These are phyloP conservation scores for Wickerhamiella lipophila DNA, from an alignment of 805 yeast species.

Conservation along the genomic window DNA sequence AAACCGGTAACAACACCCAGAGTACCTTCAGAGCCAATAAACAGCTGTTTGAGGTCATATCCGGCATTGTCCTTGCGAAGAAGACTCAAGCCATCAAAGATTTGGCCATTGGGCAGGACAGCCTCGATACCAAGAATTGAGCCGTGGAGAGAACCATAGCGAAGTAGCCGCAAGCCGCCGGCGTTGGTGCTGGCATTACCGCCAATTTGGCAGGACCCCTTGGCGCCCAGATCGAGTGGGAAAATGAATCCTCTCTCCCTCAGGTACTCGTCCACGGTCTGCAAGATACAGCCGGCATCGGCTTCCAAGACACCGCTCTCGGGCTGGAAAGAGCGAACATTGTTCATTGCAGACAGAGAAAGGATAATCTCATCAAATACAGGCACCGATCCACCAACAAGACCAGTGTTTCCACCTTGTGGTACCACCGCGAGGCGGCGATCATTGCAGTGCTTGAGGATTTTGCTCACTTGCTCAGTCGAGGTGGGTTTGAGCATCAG, in stretches of 20 bases:
- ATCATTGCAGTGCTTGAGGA: constrained; percentile 69
- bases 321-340: constrained; percentile 65
- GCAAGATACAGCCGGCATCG: constrained; percentile 83
- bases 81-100: constrained; percentile 65
- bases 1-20: constrained; percentile 83
- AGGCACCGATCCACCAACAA: constrained; percentile 89
- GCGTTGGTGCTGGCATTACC: constrained; percentile 96
- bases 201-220: constrained; percentile 91
- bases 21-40: constrained; percentile 89
- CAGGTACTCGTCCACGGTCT: constrained; percentile 64
- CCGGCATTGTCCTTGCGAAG: constrained; percentile 93
- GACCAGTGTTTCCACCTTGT: constrained; percentile 93
- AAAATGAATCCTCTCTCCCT: constrained; percentile 78
- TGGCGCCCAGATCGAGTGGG: constrained; percentile 89
- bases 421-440: constrained; percentile 76
- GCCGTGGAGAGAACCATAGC: constrained; percentile 89
- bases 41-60: constrained; percentile 78
- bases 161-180: constrained; percentile 75
- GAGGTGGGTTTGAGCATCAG: constrained; percentile 71
- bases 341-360: constrained; percentile 55
- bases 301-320: constrained; percentile 73
- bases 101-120: constrained; percentile 75
- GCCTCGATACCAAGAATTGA: constrained; percentile 81
- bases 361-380: constrained; percentile 80
- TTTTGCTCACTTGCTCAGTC: constrained; percentile 59